These are phyloP conservation scores for Diddensiella caesifluorescens DNA, from an alignment of 805 yeast species.

Conservation along the genomic window DNA sequence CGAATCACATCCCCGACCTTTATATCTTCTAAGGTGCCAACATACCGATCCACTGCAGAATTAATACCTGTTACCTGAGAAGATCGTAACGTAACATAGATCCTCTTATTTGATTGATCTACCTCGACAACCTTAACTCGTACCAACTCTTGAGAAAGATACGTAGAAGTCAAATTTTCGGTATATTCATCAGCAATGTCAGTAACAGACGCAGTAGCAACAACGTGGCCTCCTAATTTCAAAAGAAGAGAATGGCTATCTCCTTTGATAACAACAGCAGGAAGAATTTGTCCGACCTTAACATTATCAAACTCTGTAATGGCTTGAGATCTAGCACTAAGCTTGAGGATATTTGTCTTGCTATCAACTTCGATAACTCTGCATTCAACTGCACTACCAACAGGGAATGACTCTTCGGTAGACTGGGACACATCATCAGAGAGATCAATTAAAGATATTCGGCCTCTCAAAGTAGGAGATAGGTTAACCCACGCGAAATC, in stretches of 20 bases:
- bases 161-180: conserved; percentile 14
- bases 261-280: conserved; percentile 17
- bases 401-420: conserved; percentile 51
- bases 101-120: conserved; percentile 45
- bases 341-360: conserved; percentile 46
- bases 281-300: conserved; percentile 16
- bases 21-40: conserved; percentile 48
- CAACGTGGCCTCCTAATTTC: conserved; percentile 27
- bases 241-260: conserved; percentile 36
- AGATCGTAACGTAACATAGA: conserved; percentile 61
- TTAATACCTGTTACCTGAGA: conserved; percentile 32
- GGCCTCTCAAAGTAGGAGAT: conserved; percentile 63
- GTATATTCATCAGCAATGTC: conserved; percentile 23
- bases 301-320: conserved; percentile 15
- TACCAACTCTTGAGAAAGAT: conserved; percentile 21
- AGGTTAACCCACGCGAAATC: conserved; percentile 65
- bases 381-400: conserved; percentile 65
- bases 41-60: conserved; percentile 47
- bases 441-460: conserved; percentile 59
- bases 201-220: conserved; percentile 23
- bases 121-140: conserved; percentile 31
- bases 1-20: conserved; percentile 59
- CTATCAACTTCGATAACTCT: conserved; percentile 49
- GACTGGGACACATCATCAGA: conserved; percentile 46
- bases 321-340: conserved; percentile 43